Evolutionary conservation across 768 basidiomycete species (phyloP).

Genomic region (Mycena capillaripes): DNA sequence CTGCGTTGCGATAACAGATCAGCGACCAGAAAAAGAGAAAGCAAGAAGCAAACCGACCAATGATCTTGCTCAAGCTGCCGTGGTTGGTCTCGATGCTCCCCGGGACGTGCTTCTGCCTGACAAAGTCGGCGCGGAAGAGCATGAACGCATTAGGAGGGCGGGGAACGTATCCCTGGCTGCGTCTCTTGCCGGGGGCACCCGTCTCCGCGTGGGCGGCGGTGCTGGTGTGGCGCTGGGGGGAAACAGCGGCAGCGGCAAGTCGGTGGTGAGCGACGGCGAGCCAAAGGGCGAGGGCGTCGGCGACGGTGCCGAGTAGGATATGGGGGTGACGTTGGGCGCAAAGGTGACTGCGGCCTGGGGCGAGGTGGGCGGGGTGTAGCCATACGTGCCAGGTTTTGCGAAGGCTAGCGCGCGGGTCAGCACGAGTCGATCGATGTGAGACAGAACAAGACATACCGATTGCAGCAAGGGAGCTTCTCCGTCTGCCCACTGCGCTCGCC

Average conservation of each 20-base stretch:
- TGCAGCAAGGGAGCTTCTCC: constrained; percentile 48
- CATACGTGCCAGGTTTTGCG: constrained; percentile 70
- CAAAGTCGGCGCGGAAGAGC: constrained; percentile 87
- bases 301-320: constrained; percentile 57
- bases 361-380: constrained; percentile 58
- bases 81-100: constrained; percentile 85
- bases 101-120: constrained; percentile 83
- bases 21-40: not conserved
- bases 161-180: constrained; percentile 76
- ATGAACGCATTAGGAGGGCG: constrained; percentile 91
- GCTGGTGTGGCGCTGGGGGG: constrained; percentile 64
- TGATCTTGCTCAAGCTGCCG: constrained; percentile 80
- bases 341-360: constrained; percentile 62
- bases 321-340: constrained; percentile 73
- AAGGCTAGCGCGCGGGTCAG: constrained; percentile 42
- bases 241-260: constrained; percentile 59
- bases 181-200: constrained; percentile 72
- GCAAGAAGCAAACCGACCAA: constrained; percentile 63
- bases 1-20: constrained; percentile 52
- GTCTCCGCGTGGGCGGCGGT: constrained; percentile 57
- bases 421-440: not conserved
- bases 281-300: constrained; percentile 36
- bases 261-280: constrained; percentile 49
- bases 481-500: constrained; percentile 49
- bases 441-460: constrained; percentile 38